phyloP scores from a whole-genome alignment of 2,329 filamentous ascomycete genomes.

The Sclerotinia nivalis region DNA sequence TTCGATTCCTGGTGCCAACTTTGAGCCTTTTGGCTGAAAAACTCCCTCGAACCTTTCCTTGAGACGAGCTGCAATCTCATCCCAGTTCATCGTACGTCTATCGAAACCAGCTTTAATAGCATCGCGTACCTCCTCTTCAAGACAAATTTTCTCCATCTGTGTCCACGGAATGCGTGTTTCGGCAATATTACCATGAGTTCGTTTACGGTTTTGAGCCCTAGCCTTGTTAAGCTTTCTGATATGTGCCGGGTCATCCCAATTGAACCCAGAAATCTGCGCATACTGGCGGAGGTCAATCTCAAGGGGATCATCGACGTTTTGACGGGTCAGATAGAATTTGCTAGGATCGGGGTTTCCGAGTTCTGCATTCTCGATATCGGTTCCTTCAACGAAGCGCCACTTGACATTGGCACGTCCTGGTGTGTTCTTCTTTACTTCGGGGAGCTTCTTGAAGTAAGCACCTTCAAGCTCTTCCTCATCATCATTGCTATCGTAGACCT shows the following conservation, averaged over 20 bases:
- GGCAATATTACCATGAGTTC: slow-evolving; percentile 1
- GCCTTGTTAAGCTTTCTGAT: slow-evolving; percentile 3
- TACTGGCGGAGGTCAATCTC: slow-evolving; percentile 12
- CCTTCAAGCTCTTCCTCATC: neutral
- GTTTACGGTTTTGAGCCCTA: slow-evolving; percentile 5
- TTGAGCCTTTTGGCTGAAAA: slow-evolving; percentile 2
- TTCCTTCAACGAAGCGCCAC: slow-evolving; percentile 10
- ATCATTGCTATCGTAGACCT: slow-evolving; percentile 11
- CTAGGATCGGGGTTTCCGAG: slow-evolving; percentile 2
- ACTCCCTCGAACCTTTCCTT: neutral
- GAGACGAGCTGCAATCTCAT: slow-evolving; percentile 5
- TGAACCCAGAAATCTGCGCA: neutral
- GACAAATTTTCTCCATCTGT: slow-evolving; percentile 2
- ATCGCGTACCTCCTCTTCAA: slow-evolving; percentile 3
- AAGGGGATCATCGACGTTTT: neutral
- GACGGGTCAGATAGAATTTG: slow-evolving; percentile 16
- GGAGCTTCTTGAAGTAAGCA: neutral
- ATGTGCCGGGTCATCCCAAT: slow-evolving; percentile 5
- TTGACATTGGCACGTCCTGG: slow-evolving; percentile 9
- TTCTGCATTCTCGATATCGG: neutral
- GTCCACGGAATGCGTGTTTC: slow-evolving; percentile 18
- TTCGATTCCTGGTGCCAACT: slow-evolving; percentile 13
- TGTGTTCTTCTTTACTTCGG: slow-evolving; percentile 15
- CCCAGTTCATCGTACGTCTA: slow-evolving; percentile 1
- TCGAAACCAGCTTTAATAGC: neutral